phyloP scores from a whole-genome alignment of 73 alveolate genomes.

The Tetrahymena thermophila region DNA sequence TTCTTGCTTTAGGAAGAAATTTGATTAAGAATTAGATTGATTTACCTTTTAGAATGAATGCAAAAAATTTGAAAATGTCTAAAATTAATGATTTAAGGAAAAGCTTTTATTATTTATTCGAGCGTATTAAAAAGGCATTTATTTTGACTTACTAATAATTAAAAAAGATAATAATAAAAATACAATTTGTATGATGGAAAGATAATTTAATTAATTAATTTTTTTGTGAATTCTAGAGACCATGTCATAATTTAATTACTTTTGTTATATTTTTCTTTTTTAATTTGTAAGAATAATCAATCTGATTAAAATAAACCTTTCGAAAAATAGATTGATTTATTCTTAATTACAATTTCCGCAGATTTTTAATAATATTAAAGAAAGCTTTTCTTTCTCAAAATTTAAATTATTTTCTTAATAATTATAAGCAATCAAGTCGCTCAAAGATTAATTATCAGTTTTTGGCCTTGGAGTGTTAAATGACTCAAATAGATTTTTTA shows the following conservation, averaged over 20 bases:
- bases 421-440: background rate
- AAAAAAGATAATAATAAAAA: background rate
- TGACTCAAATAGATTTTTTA: background rate
- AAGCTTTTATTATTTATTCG: background rate
- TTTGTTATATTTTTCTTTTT: background rate
- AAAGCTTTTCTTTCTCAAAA: background rate
- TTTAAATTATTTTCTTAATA: background rate
- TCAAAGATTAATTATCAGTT: background rate
- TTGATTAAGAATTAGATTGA: background rate
- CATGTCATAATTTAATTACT: background rate
- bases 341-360: background rate
- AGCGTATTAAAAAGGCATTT: background rate
- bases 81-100: background rate
- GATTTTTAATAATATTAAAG: background rate
- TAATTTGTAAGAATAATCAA: background rate
- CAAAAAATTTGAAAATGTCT: background rate
- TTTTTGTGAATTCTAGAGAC: background rate
- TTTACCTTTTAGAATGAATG: background rate
- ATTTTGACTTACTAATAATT: background rate
- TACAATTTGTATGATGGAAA: background rate
- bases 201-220: no score
- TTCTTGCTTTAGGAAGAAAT: background rate
- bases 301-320: background rate
- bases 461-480: background rate
- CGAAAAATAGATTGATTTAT: background rate